These are phyloP conservation scores for Blepharisma stoltei DNA, from an alignment of 73 alveolate species.

Conservation along the genomic window DNA sequence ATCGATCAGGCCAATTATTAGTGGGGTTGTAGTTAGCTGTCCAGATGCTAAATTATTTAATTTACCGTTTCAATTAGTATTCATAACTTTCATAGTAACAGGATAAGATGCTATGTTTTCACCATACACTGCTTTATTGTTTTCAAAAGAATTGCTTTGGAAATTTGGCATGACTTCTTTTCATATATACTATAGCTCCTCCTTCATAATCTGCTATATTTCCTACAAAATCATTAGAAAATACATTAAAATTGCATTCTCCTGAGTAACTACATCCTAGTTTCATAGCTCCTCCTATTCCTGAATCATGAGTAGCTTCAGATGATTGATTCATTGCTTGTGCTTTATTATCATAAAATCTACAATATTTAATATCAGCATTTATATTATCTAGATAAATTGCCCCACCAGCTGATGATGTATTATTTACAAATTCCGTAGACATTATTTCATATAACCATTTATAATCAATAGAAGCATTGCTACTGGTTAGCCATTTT, in stretches of 20 bases:
- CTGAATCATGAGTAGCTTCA: not conserved
- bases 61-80: not conserved
- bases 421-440: too few species aligned
- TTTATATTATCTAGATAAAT: not conserved
- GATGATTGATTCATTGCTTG: not conserved
- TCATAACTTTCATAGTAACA: not conserved
- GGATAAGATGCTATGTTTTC: not conserved
- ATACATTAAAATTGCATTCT: not conserved
- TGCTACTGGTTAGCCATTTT: too few species aligned
- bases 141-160: not conserved
- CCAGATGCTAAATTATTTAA: not conserved
- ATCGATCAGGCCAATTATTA: not conserved
- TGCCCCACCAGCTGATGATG: not conserved
- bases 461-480: too few species aligned
- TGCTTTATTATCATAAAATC: too few species aligned
- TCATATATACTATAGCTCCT: not conserved
- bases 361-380: not conserved
- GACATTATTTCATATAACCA: too few species aligned
- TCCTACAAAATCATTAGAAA: not conserved
- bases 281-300: not conserved
- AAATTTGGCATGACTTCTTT: not conserved
- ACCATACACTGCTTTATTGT: not conserved
- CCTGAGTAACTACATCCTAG: not conserved
- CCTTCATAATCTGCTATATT: slow-evolving; percentile 5
- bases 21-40: not conserved